phyloP scores from a whole-genome alignment of 1,139 yeast genomes.

The Citeromyces siamensis region DNA sequence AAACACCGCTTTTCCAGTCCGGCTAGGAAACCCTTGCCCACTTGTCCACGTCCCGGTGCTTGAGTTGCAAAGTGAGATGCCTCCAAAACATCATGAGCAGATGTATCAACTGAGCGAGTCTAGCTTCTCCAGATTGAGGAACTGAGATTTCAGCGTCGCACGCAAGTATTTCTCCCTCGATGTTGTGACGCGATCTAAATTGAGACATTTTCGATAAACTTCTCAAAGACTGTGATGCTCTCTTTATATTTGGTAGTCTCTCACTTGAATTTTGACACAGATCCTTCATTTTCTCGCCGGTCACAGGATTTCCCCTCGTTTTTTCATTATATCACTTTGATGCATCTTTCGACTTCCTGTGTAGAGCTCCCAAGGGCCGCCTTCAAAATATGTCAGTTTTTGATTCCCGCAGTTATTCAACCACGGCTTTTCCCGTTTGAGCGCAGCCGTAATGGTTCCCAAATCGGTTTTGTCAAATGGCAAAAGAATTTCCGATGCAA shows the following conservation, averaged over 20 bases:
- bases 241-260: not conserved
- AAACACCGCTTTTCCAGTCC: not conserved
- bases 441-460: not conserved
- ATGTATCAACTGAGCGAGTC: not conserved
- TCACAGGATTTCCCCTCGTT: not conserved
- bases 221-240: not conserved
- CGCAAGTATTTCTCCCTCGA: not conserved
- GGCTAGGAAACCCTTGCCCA: not conserved
- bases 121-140: not conserved
- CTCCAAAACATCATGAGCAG: not conserved
- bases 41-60: not conserved
- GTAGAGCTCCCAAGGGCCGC: not conserved
- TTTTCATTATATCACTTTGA: not conserved
- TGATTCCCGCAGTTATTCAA: constrained; percentile 2
- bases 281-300: not conserved
- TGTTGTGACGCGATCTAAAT: not conserved
- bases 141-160: not conserved
- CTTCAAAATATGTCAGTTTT: constrained; percentile 3
- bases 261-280: not conserved
- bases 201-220: not conserved
- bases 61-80: not conserved
- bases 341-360: not conserved
- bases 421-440: constrained; percentile 1
- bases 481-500: too few species aligned
- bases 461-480: too few species aligned